Evolutionary conservation across 2,329 filamentous ascomycete genomes (phyloP).

Genomic region (Penicillium sp.): DNA sequence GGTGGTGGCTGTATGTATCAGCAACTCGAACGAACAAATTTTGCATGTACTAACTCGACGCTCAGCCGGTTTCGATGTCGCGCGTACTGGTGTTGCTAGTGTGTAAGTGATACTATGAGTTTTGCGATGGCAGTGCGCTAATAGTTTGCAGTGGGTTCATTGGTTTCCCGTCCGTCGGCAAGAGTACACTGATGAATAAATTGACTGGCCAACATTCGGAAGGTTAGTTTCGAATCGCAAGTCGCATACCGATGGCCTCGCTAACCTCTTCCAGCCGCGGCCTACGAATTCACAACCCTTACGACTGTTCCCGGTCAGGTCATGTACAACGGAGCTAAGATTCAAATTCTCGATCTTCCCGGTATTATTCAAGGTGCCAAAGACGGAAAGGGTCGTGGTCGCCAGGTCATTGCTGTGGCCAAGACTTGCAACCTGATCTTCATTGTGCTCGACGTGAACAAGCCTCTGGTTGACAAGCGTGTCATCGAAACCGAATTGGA

Average conservation of each 20-base stretch:
- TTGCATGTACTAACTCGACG: constrained; percentile 19
- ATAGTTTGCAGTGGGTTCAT: constrained; percentile 70
- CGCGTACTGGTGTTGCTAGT: constrained; percentile 93
- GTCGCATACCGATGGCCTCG: constrained; percentile 6
- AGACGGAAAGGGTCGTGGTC: constrained; percentile 94
- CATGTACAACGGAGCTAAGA: constrained; percentile 91
- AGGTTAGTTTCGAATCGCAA: constrained; percentile 39
- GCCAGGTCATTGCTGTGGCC: constrained; percentile 97
- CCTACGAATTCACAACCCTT: constrained; percentile 98
- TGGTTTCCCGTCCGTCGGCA: constrained; percentile 96
- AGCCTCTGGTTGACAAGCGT: constrained; percentile 93
- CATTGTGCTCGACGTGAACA: constrained; percentile 97
- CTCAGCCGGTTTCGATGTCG: constrained; percentile 87
- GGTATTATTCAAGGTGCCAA: constrained; percentile 99
- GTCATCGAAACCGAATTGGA: constrained; percentile 94
- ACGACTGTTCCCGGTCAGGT: constrained; percentile 97
- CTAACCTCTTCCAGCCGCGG: constrained; percentile 61
- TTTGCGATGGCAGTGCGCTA: constrained; percentile 11
- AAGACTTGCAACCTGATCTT: constrained; percentile 99
- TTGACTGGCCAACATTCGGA: constrained; percentile 97
- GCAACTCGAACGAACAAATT: constrained; percentile 2
- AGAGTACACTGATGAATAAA: constrained; percentile 94
- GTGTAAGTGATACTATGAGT: constrained; percentile 53
- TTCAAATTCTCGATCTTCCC: constrained; percentile 97
- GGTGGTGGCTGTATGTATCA: constrained; percentile 64